Base-by-base conservation (phyloP, 1,284 basidiomycete genomes). In the Fomitopsis pinicola region DNA sequence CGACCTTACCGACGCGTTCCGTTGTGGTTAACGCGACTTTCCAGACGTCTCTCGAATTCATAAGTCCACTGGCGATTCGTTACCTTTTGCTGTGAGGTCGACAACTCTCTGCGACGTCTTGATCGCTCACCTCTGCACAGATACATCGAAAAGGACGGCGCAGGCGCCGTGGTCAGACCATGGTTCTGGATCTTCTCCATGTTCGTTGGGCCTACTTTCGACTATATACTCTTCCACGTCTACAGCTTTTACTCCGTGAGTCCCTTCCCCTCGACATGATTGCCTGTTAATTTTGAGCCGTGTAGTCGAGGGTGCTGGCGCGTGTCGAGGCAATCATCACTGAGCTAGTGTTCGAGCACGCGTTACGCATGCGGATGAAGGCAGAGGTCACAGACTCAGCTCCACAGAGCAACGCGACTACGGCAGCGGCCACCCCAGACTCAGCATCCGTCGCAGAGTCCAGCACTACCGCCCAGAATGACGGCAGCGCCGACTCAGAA, bases 271-370 rank as follows among this genome's bases (percentile, higher is more conserved):
- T 19, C 40, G 30, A 33, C 15, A 48, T 19, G 28, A 12, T 45
- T 10, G 14, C 12, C 38, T 1, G 12, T 28, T 22, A 9, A 14
- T 12, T 4, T 2, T n/a, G 26, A 46, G 19, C n/a, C 8, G n/a
- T 15, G 22, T 56, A 73, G 70, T 82, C 77, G 5, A 71, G 77
- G 17, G 73, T 75, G 3, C 70, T 83, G 10, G 81, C 85, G 17
- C 80, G 82, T 35, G 69, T 75, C 9, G 86, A 90, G 69, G 80
- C 80, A 2, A 79, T 90, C 52, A 72, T 90, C 55, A 88, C 86
- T 0, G 82, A 89, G 67, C 77, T 89, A 2, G 72, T 90, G 14
- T 88, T 89, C 67, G 84, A 88, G 60, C 88, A 89, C 65, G 76
- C 86, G 5, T 75, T 90, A 2, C 80, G 85, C 33, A 82, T 90